phyloP scores from a whole-genome alignment of 805 yeast species.

The Kodamaea kakaduensis region DNA sequence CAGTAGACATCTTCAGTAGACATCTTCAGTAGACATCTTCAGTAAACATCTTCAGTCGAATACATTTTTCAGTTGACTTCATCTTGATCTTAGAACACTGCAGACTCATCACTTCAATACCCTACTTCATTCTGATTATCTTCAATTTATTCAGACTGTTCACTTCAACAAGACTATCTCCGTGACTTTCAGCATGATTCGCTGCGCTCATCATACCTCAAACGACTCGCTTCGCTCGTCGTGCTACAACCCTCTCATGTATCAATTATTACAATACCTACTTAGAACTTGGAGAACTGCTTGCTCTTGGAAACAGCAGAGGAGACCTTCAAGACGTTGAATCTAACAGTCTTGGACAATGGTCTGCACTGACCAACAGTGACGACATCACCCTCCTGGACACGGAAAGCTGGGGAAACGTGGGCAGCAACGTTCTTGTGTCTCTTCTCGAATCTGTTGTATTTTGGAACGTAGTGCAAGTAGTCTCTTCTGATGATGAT shows the following conservation, averaged over 20 bases:
- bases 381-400: slow-evolving; percentile 96
- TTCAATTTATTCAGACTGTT: too few relatives aligned
- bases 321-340: slow-evolving; percentile 96
- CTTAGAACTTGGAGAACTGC: slow-evolving; percentile 96
- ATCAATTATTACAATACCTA: slow-evolving; percentile 6
- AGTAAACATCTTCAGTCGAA: too few relatives aligned
- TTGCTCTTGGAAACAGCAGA: slow-evolving; percentile 84
- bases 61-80: too few relatives aligned
- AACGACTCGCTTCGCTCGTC: not conserved
- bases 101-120: too few relatives aligned
- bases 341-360: slow-evolving; percentile 98
- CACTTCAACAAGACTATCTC: too few relatives aligned
- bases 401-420: slow-evolving; percentile 99
- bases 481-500: slow-evolving; percentile 99
- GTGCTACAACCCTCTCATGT: slow-evolving; percentile 3
- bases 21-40: too few relatives aligned
- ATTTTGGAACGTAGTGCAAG: slow-evolving; percentile 99
- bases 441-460: slow-evolving; percentile 99
- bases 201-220: not conserved
- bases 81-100: too few relatives aligned
- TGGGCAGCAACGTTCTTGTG: slow-evolving; percentile 99
- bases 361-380: slow-evolving; percentile 99
- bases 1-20: too few relatives aligned
- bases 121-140: too few relatives aligned
- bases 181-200: too few relatives aligned